Evolutionary conservation across 2,329 filamentous ascomycete species (phyloP), one percentile per base, ranked within the genome.

Genomic region (Thielaviopsis populi): DNA sequence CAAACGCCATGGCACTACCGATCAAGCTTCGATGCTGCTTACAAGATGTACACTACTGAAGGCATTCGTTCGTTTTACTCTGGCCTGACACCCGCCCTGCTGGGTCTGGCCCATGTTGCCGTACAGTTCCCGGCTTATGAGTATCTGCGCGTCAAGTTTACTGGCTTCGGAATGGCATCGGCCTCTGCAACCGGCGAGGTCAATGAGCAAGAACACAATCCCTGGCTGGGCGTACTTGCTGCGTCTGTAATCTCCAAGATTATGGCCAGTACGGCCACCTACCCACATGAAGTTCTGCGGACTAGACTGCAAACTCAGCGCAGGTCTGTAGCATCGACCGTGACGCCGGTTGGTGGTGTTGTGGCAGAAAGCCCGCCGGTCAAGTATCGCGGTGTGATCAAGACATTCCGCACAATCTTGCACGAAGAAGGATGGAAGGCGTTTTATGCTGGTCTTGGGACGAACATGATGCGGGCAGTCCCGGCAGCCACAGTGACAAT

Each of bases 111-210:
- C 0, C 94, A 99, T 72, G 94, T 99, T 46, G 94, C 94, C 22
- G 94, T 99, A 22, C 94, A 99, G 72, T 97, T 99, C 69, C 94
- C 94, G 0, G 83, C 94, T 0, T 99, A 99, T 71, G 94, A 99
- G 73, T 96, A 84, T 71, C 81, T 99, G 72, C 96, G 95, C 76
- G 89, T 84, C 70, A 84, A 82, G 66, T 96, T 99, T 70, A 97
- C 92, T 0, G 94, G 94, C 1, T 81, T 89, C 66, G 86, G 88
- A 62, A 95, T 96, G 83, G 94, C 92, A 50, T 83, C 86, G 67
- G 81, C 83, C 66, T 79, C 81, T 1, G 71, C 72, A 4, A 76
- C 77, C 41, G 73, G 70, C 13, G 70, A 74, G 60, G 69, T 83
- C 5, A 46, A 40, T 15, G 62, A 62, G 5, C 65, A 61, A 37